Evolutionary conservation across 805 yeast genomes (phyloP), one percentile per base, ranked within the genome.

Genomic region (Ogataea pignaliae): DNA sequence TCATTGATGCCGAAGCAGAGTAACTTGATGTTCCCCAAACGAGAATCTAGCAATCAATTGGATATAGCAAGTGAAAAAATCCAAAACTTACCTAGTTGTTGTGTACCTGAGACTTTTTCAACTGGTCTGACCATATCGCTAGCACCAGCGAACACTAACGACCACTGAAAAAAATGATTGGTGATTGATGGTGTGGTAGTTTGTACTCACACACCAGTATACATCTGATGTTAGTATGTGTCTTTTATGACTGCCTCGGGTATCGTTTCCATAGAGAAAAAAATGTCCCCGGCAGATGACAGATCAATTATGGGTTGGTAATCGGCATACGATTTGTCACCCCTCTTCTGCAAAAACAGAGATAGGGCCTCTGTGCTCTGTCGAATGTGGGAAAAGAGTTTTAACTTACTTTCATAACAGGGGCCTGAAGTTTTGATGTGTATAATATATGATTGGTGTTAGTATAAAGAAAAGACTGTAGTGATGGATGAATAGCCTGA

Each of bases 41-140:
- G 29, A 3, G n/a, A 17, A 16, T 30, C 10, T 7, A 15, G 29
- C 17, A 3, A 17, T 18, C 11, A n/a, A n/a, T 17, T 21, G 28
- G 13, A 11, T n/a, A n/a, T n/a, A 32, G 28, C 13, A 14, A 28
- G 14, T 9, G 32, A 11, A 14, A 29, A 39, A 15, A 29, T 7
- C 13, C 13, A 7, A 28, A 32, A 55, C 60, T 35, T 49, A 56
- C 60, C 61, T 47, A 79, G 63, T 69, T 85, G 90, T 67, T 87
- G 96, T 18, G 96, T 83, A 45, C 97, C 97, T 32, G 93, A 83
- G 40, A 91, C 74, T 57, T 83, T 83, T 59, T 91, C 97, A 34
- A 88, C 96, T 1, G 99, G 98, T 69, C 98, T 83, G 51, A 78
- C 74, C 50, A 85, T 70, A 66, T 91, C 99, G 59, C 76, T 83